phyloP scores from a whole-genome alignment of 495 filamentous ascomycete species.

The Durotheca rogersii region DNA sequence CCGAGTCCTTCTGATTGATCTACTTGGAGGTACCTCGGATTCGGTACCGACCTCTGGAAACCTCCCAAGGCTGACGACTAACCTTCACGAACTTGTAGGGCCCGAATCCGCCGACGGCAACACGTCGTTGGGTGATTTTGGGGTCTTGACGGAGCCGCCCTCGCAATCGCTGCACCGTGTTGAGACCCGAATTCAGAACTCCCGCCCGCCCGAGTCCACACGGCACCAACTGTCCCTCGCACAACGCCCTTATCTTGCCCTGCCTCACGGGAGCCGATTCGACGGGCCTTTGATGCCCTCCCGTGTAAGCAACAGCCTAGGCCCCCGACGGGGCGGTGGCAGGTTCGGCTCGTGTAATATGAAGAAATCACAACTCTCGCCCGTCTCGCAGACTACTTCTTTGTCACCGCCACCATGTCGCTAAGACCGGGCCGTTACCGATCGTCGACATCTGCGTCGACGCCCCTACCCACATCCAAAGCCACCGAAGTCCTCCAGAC shows the following conservation, averaged over 20 bases:
- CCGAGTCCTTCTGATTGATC: too few relatives aligned
- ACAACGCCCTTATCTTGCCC: neutral
- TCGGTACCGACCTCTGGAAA: neutral
- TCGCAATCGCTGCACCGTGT: neutral
- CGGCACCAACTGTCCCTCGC: too few relatives aligned
- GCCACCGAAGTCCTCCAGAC: slow-evolving; percentile 61
- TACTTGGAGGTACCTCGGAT: too few relatives aligned
- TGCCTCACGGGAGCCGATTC: slow-evolving; percentile 14
- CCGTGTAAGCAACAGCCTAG: slow-evolving; percentile 35
- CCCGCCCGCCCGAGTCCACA: too few relatives aligned
- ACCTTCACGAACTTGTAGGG: neutral
- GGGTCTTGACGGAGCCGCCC: neutral
- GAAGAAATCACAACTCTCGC: slow-evolving; percentile 25
- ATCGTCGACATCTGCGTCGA: slow-evolving; percentile 62
- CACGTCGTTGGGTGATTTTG: neutral
- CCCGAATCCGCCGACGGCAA: neutral
- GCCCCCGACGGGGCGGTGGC: slow-evolving; percentile 34
- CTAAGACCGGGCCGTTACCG: slow-evolving; percentile 55
- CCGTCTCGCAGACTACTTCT: slow-evolving; percentile 14
- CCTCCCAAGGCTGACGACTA: neutral
- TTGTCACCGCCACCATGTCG: slow-evolving; percentile 42
- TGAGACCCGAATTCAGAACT: neutral
- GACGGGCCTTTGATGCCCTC: slow-evolving; percentile 35
- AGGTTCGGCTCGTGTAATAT: slow-evolving; percentile 25
- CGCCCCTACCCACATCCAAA: slow-evolving; percentile 53